These are phyloP conservation scores for Tausonia pullulans DNA, from an alignment of 1,284 basidiomycete species.

Conservation along the genomic window DNA sequence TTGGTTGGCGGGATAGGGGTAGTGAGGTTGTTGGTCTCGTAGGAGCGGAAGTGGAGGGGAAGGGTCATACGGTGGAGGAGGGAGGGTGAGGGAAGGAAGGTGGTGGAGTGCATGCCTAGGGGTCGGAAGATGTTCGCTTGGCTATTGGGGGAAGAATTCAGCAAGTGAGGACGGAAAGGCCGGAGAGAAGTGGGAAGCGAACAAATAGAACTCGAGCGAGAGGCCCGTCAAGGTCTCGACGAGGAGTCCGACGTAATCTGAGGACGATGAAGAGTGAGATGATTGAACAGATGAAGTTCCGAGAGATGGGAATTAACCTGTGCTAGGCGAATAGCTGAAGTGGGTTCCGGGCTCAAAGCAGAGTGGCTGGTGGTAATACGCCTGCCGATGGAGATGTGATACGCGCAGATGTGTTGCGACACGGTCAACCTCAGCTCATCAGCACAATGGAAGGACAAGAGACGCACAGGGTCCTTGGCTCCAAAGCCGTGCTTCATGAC, in stretches of 20 bases:
- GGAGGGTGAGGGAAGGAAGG: background rate
- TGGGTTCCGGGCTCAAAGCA: conserved; percentile 1
- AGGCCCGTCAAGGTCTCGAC: background rate
- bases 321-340: background rate
- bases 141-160: background rate
- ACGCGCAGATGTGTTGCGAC: too few relatives aligned
- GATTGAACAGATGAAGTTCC: too few relatives aligned
- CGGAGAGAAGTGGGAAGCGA: background rate
- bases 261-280: too few relatives aligned
- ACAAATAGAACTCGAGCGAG: background rate
- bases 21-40: background rate
- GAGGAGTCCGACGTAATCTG: background rate
- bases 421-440: too few relatives aligned
- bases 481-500: too few relatives aligned
- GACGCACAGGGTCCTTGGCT: too few relatives aligned
- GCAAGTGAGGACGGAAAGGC: background rate
- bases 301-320: background rate
- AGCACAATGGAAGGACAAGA: too few relatives aligned
- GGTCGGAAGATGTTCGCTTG: conserved; percentile 2
- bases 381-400: too few relatives aligned
- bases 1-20: background rate
- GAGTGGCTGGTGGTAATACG: background rate
- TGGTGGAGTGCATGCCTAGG: background rate
- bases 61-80: background rate
- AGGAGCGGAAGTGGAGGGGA: background rate